phyloP scores from a whole-genome alignment of 2,329 filamentous ascomycete genomes.

The Fusarium sp. region DNA sequence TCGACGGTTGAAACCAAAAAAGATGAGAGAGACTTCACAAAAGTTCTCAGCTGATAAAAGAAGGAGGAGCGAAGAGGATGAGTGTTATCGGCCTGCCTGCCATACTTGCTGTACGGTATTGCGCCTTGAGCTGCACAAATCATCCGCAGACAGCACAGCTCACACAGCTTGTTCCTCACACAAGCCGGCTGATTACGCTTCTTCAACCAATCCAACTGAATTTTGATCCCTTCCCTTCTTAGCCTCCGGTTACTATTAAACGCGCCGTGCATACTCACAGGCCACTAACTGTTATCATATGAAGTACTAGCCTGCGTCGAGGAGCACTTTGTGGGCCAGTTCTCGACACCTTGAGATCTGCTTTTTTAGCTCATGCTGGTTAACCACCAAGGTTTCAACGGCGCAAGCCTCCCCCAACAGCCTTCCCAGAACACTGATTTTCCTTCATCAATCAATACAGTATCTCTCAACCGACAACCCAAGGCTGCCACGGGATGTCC shows the following conservation, averaged over 20 bases:
- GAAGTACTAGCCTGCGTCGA: slow-evolving; percentile 22
- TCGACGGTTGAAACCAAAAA: slow-evolving; percentile 28
- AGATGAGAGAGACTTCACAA: slow-evolving; percentile 27
- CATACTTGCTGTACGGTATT: background rate
- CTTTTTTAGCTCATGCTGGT: slow-evolving; percentile 25
- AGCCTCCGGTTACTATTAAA: slow-evolving; percentile 25
- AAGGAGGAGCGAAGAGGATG: slow-evolving; percentile 25
- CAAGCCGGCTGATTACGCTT: slow-evolving; percentile 39
- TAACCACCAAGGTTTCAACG: slow-evolving; percentile 36
- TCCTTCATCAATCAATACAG: slow-evolving; percentile 3
- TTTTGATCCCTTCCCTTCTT: slow-evolving; percentile 23
- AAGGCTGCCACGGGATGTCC: slow-evolving; percentile 29
- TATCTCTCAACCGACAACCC: background rate
- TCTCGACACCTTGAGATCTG: slow-evolving; percentile 20
- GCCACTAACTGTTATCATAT: slow-evolving; percentile 23
- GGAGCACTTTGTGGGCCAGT: slow-evolving; percentile 32
- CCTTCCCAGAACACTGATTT: slow-evolving; percentile 5
- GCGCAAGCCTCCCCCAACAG: slow-evolving; percentile 34
- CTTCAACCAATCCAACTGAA: slow-evolving; percentile 32
- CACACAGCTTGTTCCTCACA: slow-evolving; percentile 35
- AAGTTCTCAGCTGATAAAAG: slow-evolving; percentile 31
- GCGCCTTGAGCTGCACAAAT: slow-evolving; percentile 36
- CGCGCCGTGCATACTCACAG: slow-evolving; percentile 23
- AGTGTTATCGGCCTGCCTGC: background rate
- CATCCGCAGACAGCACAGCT: slow-evolving; percentile 38